A percentile compares a stretch with the other conserved stretches of the same genome.
Conservation (phyloP, 1,284 basidiomycete species). For the Abortiporus biennis region DNA sequence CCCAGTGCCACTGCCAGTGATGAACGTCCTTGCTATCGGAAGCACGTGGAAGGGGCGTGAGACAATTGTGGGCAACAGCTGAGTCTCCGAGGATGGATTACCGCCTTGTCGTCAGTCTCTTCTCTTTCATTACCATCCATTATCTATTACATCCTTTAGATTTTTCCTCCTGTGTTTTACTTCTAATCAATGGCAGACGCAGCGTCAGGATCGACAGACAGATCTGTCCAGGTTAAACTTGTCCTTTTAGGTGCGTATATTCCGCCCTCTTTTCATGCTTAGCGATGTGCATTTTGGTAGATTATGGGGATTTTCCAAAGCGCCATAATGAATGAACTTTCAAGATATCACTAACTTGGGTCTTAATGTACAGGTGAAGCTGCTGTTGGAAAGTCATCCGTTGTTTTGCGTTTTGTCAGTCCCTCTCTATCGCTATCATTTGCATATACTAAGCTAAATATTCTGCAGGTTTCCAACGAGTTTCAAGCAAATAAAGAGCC, state of each 20-base stretch:
- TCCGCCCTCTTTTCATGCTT: neutral
- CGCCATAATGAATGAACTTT: conserved; percentile 1
- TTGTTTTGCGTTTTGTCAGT: conserved; percentile 95
- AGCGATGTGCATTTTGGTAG: neutral
- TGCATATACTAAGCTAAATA: conserved; percentile 7
- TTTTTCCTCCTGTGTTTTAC: conserved; percentile 12
- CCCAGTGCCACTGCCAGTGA: too few relatives aligned
- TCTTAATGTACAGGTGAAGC: conserved; percentile 73
- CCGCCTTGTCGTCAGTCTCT: conserved; percentile 16
- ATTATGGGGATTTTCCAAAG: neutral
- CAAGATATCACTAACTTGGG: conserved; percentile 10
- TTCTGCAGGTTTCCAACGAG: conserved; percentile 77
- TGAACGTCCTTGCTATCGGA: too few relatives aligned
- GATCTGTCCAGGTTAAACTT: conserved; percentile 88
- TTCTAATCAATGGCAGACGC: conserved; percentile 52
- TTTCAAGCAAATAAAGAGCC: conserved; percentile 97
- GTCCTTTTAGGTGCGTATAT: conserved; percentile 69
- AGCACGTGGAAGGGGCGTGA: too few relatives aligned
- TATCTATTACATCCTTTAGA: conserved; percentile 9
- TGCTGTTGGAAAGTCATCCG: conserved; percentile 98
- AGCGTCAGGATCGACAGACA: conserved; percentile 68
- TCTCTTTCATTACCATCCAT: conserved; percentile 18
- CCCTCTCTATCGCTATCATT: conserved; percentile 6
- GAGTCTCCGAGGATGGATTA: too few relatives aligned
- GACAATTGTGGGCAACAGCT: conserved; percentile 5